phyloP scores from a whole-genome alignment of 1,284 basidiomycete species.

The Termitomyces sp. region DNA sequence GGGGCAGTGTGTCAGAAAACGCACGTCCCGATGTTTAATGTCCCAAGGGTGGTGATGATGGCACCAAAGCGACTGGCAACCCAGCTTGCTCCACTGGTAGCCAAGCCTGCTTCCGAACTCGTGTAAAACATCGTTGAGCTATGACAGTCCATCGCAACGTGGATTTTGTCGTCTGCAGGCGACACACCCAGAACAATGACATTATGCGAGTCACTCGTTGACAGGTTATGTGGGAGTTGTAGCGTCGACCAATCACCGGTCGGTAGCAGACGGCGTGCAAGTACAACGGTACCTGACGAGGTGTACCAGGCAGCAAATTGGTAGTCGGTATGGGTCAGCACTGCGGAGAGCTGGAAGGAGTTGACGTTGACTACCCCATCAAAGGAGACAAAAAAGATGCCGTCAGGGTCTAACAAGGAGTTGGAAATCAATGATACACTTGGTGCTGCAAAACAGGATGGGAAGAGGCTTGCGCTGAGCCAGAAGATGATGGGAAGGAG shows the following conservation, averaged over 20 bases:
- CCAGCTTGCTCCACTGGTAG: conserved; percentile 35
- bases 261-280: conserved; percentile 33
- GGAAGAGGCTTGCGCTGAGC: conserved; percentile 11
- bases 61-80: conserved; percentile 31
- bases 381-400: conserved; percentile 38
- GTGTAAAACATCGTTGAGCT: conserved; percentile 36
- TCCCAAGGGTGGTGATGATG: conserved; percentile 34
- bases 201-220: conserved; percentile 36
- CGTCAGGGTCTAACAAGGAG: conserved; percentile 31
- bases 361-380: conserved; percentile 41
- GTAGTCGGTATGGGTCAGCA: conserved; percentile 31
- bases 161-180: conserved; percentile 36
- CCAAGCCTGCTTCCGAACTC: conserved; percentile 31
- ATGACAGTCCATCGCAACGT: conserved; percentile 40
- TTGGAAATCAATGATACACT: conserved; percentile 32
- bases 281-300: conserved; percentile 28
- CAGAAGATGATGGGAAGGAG: conserved; percentile 6
- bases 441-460: conserved; percentile 27
- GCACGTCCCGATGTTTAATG: conserved; percentile 34
- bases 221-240: conserved; percentile 33
- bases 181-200: conserved; percentile 37
- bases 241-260: conserved; percentile 35
- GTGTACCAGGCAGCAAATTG: conserved; percentile 42
- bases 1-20: conserved; percentile 11
- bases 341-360: conserved; percentile 36